Conservation (phyloP, 2,329 filamentous ascomycete species). For the Colletotrichum theobromicola region DNA sequence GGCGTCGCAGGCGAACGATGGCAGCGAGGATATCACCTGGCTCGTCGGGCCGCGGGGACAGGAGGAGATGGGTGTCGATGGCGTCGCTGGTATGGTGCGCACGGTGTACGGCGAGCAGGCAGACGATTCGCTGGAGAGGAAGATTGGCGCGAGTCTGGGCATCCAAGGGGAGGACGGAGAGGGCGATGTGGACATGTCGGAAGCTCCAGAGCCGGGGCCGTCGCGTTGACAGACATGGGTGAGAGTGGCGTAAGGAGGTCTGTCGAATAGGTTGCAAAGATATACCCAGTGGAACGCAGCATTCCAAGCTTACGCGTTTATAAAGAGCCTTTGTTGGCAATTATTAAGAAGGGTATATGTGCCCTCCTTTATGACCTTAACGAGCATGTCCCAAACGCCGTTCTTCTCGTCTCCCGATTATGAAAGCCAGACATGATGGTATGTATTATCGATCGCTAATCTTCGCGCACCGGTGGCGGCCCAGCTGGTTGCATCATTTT, state of each 20-base stretch:
- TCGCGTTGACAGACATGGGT: constrained; percentile 26
- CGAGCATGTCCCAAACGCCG: constrained; percentile 11
- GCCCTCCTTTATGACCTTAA: neutral
- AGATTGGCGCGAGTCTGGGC: constrained; percentile 67
- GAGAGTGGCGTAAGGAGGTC: neutral
- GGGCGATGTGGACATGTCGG: constrained; percentile 16
- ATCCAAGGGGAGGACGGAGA: constrained; percentile 38
- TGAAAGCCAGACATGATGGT: neutral
- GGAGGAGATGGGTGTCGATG: constrained; percentile 80
- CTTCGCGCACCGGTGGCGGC: constrained; percentile 62
- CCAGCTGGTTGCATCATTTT: constrained; percentile 72
- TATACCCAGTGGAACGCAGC: constrained; percentile 2
- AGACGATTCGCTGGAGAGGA: constrained; percentile 61
- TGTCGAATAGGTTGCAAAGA: neutral
- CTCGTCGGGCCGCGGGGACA: constrained; percentile 85
- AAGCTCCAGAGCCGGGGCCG: constrained; percentile 6
- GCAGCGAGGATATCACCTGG: constrained; percentile 81
- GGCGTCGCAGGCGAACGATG: constrained; percentile 54
- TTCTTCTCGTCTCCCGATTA: neutral
- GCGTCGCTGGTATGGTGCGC: constrained; percentile 73
- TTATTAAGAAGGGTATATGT: constrained; percentile 49
- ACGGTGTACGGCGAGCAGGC: constrained; percentile 59
- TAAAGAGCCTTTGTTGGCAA: constrained; percentile 30
- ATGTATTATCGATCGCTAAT: constrained; percentile 20
- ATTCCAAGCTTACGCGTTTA: neutral